phyloP scores from a whole-genome alignment of 495 filamentous ascomycete species.

The Hypoxylon cercidicola region DNA sequence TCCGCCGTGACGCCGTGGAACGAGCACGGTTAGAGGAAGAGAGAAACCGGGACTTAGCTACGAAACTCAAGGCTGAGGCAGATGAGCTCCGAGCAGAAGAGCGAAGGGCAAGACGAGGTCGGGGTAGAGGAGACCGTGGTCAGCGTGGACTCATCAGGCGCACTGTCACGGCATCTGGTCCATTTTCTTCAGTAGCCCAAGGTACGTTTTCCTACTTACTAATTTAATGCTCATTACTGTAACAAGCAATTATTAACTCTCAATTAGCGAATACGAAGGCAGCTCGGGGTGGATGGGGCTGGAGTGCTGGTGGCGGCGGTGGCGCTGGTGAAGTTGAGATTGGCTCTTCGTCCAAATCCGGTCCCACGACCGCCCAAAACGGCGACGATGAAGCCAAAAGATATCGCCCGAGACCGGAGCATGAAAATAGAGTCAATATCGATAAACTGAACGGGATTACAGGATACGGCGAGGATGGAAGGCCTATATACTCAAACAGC shows the following conservation, averaged over 20 bases:
- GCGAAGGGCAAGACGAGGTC: conserved; percentile 49
- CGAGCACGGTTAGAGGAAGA: conserved; percentile 54
- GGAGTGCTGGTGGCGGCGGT: conserved; percentile 44
- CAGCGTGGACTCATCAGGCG: conserved; percentile 50
- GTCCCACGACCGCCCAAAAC: conserved; percentile 15
- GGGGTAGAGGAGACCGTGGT: conserved; percentile 47
- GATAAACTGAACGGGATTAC: conserved; percentile 52
- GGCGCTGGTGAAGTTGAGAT: conserved; percentile 48
- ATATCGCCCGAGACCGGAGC: conserved; percentile 40
- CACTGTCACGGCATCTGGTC: conserved; percentile 49
- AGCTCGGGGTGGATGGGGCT: conserved; percentile 46
- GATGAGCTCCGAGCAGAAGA: conserved; percentile 49
- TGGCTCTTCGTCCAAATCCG: conserved; percentile 32
- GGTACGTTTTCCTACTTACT: conserved; percentile 37
- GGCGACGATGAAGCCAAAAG: conserved; percentile 28
- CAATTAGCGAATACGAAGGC: conserved; percentile 44
- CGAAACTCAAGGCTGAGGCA: conserved; percentile 44
- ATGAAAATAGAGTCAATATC: conserved; percentile 53
- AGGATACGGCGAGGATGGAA: conserved; percentile 44
- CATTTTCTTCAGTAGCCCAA: conserved; percentile 50
- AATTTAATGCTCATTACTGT: not conserved
- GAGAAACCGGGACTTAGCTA: conserved; percentile 39
- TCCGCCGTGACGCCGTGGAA: conserved; percentile 55
- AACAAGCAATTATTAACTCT: conserved; percentile 23
- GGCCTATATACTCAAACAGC: conserved; percentile 28